Conservation (phyloP, 2,329 filamentous ascomycete genomes). For the Gaeumannomyces tritici region DNA sequence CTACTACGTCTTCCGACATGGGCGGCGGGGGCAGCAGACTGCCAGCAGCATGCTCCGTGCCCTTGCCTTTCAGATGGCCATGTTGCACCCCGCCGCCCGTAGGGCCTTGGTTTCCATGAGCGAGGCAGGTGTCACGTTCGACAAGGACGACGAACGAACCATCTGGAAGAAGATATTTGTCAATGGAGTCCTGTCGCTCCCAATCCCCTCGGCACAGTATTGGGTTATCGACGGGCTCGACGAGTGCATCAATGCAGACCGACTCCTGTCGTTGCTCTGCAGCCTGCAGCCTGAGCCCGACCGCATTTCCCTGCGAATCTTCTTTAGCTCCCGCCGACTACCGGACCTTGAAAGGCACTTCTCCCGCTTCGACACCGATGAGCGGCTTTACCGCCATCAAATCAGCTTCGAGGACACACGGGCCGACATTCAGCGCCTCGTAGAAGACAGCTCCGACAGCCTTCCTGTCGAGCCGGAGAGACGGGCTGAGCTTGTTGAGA, state of each 20-base stretch:
- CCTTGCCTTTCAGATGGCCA: constrained; percentile 24
- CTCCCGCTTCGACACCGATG: neutral
- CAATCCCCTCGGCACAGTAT: constrained; percentile 10
- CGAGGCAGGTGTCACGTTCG: constrained; percentile 9
- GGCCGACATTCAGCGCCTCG: constrained; percentile 7
- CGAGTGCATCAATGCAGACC: constrained; percentile 12
- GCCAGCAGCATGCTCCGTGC: constrained; percentile 12
- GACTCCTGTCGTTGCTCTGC: constrained; percentile 2
- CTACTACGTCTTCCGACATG: constrained; percentile 1
- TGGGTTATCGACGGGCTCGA: constrained; percentile 22
- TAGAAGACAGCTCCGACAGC: neutral
- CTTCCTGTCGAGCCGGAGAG: constrained; percentile 7
- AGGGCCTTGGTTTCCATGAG: constrained; percentile 12
- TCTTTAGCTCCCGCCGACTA: neutral
- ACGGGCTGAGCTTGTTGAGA: constrained; percentile 14
- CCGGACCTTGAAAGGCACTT: neutral
- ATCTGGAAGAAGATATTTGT: constrained; percentile 18
- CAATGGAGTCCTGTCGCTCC: constrained; percentile 13
- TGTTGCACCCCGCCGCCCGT: constrained; percentile 7
- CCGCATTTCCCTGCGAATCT: constrained; percentile 2
- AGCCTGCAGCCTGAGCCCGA: neutral
- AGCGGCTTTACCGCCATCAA: neutral
- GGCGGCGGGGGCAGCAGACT: neutral
- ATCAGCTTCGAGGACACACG: constrained; percentile 10
- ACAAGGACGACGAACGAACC: constrained; percentile 12